Evolutionary conservation across 306 rosid genomes (phyloP).

Genomic region (Hippophae gyantsensis): DNA sequence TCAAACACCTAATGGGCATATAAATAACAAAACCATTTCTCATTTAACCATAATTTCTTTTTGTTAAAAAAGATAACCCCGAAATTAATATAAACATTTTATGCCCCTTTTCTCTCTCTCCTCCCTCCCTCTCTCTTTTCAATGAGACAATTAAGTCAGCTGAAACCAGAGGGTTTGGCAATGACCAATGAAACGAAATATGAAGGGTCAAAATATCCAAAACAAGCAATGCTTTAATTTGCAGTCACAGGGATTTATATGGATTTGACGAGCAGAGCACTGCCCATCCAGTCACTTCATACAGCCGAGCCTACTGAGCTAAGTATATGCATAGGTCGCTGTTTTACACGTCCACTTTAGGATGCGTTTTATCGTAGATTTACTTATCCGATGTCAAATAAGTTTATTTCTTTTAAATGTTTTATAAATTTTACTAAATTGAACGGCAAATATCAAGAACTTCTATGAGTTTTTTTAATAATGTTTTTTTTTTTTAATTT

Average conservation of each 20-base stretch:
- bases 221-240: constrained; percentile 25
- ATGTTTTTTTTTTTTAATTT: too few species aligned
- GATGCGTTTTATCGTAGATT: too few species aligned
- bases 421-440: too few species aligned
- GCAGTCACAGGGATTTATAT: constrained; percentile 35
- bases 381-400: too few species aligned
- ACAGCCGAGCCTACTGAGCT: constrained; percentile 48
- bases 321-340: background rate
- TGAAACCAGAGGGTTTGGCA: constrained; percentile 27
- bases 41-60: background rate
- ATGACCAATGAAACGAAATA: constrained; percentile 15
- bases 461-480: too few species aligned
- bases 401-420: too few species aligned
- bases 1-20: constrained; percentile 30
- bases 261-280: constrained; percentile 64
- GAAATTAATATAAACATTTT: background rate
- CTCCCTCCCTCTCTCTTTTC: background rate
- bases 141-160: constrained; percentile 12
- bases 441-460: too few species aligned
- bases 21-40: background rate
- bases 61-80: constrained; percentile 12
- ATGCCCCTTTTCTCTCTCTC: background rate
- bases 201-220: constrained; percentile 24
- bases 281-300: constrained; percentile 67
- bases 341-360: too few species aligned